Conservation (phyloP, 345 rosid genomes). For the Syzygium jambos region DNA sequence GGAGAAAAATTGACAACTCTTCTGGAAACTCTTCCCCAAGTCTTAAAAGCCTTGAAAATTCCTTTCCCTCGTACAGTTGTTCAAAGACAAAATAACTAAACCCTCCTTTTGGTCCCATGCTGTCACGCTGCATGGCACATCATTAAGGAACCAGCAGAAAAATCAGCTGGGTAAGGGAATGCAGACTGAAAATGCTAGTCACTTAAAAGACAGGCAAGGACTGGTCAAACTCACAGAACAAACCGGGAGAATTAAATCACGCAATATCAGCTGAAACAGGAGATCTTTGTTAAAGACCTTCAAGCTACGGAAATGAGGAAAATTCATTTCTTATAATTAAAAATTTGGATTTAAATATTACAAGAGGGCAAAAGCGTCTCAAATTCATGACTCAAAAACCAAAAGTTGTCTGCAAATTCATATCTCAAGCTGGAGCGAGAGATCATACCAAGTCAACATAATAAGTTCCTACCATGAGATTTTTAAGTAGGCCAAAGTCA, state of each 20-base stretch:
- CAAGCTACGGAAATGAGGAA: background rate
- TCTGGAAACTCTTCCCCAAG: conserved; percentile 95
- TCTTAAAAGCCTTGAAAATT: conserved; percentile 72
- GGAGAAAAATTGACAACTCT: conserved; percentile 61
- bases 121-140: conserved; percentile 49
- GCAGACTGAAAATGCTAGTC: background rate
- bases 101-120: conserved; percentile 89
- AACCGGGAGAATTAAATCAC: background rate
- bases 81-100: conserved; percentile 86
- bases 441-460: background rate
- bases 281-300: background rate
- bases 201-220: background rate
- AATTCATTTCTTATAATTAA: background rate
- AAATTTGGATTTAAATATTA: background rate
- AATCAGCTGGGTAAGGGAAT: background rate
- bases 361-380: background rate
- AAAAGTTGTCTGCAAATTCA: background rate
- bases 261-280: background rate
- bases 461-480: conserved; percentile 60
- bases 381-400: background rate
- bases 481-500: conserved; percentile 64
- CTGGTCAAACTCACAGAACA: background rate
- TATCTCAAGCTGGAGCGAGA: background rate
- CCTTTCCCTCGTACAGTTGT: conserved; percentile 54
- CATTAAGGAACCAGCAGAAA: background rate